These are phyloP conservation scores for Trypanosoma conorhini DNA, from an alignment of 208 protist species.

Conservation along the genomic window DNA sequence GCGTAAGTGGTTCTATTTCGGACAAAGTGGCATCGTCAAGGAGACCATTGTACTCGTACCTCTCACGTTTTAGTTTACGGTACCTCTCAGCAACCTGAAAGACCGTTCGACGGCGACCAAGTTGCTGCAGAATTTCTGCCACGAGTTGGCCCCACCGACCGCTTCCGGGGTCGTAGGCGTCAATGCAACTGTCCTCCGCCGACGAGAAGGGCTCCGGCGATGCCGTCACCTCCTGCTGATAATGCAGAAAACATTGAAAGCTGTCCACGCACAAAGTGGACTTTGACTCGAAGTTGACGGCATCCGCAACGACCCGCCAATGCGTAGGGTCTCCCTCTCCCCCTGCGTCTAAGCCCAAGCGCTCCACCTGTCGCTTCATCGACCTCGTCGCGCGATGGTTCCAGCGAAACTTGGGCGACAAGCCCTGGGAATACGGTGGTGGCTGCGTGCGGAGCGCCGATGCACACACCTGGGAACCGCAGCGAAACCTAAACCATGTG, in stretches of 20 bases:
- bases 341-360: slow-evolving; percentile 7
- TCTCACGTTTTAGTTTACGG: slow-evolving; percentile 25
- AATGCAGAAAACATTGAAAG: slow-evolving; percentile 37
- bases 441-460: background rate
- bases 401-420: slow-evolving; percentile 21
- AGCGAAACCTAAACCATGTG: slow-evolving; percentile 13
- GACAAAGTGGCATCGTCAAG: background rate
- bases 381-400: slow-evolving; percentile 16
- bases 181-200: slow-evolving; percentile 35
- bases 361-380: slow-evolving; percentile 25
- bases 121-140: slow-evolving; percentile 11
- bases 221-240: slow-evolving; percentile 14
- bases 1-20: slow-evolving; percentile 5
- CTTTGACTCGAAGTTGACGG: slow-evolving; percentile 32
- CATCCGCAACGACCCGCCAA: slow-evolving; percentile 29
- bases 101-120: slow-evolving; percentile 27
- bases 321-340: background rate
- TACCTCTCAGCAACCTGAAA: slow-evolving; percentile 54
- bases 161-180: slow-evolving; percentile 10
- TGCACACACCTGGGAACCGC: slow-evolving; percentile 6
- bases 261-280: slow-evolving; percentile 1
- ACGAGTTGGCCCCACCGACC: slow-evolving; percentile 40
- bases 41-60: slow-evolving; percentile 19
- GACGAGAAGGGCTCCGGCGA: slow-evolving; percentile 19
- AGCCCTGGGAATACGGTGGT: slow-evolving; percentile 1